Conservation (phyloP, 441 rosid species). For the Viola pubescens region DNA sequence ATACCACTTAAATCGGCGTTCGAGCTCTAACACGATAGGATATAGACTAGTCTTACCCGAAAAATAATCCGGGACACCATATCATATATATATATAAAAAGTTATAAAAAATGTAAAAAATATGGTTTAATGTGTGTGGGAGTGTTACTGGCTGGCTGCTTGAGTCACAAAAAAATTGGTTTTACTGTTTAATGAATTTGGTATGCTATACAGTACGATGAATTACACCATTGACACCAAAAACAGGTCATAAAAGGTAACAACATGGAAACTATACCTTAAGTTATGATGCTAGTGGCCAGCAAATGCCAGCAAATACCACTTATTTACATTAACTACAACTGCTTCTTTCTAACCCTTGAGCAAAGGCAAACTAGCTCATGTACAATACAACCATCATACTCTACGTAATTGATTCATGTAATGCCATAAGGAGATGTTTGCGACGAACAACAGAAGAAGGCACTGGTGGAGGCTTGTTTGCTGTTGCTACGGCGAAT, state of each 20-base stretch:
- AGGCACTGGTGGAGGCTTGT: not conserved
- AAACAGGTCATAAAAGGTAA: conserved; percentile 11
- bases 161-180: conserved; percentile 13
- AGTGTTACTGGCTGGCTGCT: not conserved
- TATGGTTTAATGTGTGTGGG: not conserved
- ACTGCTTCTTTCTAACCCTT: conserved; percentile 23
- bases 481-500: conserved; percentile 20
- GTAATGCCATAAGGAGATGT: not conserved
- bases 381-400: not conserved
- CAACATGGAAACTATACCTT: conserved; percentile 17
- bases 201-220: conserved; percentile 35
- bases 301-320: conserved; percentile 18
- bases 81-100: no score
- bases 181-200: conserved; percentile 29
- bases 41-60: no score
- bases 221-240: conserved; percentile 17
- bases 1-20: no score
- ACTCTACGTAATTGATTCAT: conserved; percentile 11
- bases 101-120: no score
- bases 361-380: conserved; percentile 6
- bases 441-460: conserved; percentile 4
- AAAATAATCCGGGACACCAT: no score
- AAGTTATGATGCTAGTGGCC: conserved; percentile 21
- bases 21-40: no score
- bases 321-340: conserved; percentile 45